Percentiles rank a stretch among this genome's conserved stretches.
These are phyloP conservation scores for Tulasnella sp. DNA, from an alignment of 768 basidiomycete genomes.

Conservation along the genomic window DNA sequence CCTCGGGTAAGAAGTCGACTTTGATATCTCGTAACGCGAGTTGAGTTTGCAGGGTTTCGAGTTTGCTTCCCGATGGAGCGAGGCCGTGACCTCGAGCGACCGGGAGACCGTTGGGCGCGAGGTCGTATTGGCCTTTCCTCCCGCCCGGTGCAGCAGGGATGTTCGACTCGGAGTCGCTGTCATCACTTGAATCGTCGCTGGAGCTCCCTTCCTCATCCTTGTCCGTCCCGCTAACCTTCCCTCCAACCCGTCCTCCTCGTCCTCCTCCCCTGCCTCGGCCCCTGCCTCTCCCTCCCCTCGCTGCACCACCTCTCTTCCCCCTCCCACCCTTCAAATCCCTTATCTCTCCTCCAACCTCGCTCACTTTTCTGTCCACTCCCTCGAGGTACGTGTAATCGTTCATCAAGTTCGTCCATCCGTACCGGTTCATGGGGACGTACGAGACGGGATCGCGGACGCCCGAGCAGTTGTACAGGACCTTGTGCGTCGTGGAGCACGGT, in stretches of 20 bases:
- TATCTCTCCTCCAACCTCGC: slow-evolving; percentile 62
- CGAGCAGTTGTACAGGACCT: slow-evolving; percentile 45
- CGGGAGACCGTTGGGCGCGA: slow-evolving; percentile 1
- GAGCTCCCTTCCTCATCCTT: neutral
- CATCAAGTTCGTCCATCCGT: slow-evolving; percentile 80
- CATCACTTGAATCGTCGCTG: neutral
- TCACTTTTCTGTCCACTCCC: slow-evolving; percentile 63
- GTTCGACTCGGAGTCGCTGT: neutral
- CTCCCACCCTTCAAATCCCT: slow-evolving; percentile 32
- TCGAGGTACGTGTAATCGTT: slow-evolving; percentile 82
- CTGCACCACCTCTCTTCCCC: slow-evolving; percentile 34
- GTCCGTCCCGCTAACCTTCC: slow-evolving; percentile 22
- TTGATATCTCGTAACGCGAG: slow-evolving; percentile 58
- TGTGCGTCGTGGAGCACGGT: slow-evolving; percentile 58
- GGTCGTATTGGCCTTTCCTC: neutral
- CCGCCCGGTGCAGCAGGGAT: neutral
- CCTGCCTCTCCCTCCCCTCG: slow-evolving; percentile 35
- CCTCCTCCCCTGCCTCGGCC: slow-evolving; percentile 18
- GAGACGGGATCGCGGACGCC: slow-evolving; percentile 62
- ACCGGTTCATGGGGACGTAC: slow-evolving; percentile 73
- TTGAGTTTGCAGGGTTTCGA: slow-evolving; percentile 55
- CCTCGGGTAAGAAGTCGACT: slow-evolving; percentile 62
- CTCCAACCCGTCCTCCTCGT: slow-evolving; percentile 25
- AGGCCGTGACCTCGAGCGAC: slow-evolving; percentile 9
- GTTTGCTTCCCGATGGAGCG: slow-evolving; percentile 38